Evolutionary conservation across 345 rosid genomes (phyloP).

Genomic region (Eucalyptus curtisii): DNA sequence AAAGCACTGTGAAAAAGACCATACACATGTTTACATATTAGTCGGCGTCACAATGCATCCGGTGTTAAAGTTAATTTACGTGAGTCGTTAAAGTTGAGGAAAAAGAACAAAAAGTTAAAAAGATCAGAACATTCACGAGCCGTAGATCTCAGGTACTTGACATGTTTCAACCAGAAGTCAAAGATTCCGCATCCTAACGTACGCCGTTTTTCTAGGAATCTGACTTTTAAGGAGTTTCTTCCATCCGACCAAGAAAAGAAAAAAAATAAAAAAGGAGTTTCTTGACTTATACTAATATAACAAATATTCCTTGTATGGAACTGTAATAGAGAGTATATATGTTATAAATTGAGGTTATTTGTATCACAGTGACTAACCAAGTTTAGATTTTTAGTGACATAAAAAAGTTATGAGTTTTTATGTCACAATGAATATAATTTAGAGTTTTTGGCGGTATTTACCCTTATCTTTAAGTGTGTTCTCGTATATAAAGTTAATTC

Average conservation of each 20-base stretch:
- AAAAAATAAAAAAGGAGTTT: too few relatives aligned
- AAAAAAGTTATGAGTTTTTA: too few relatives aligned
- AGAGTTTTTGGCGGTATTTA: accelerated
- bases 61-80: background rate
- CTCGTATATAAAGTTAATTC: background rate
- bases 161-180: background rate
- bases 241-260: too few relatives aligned
- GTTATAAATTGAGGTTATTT: too few relatives aligned
- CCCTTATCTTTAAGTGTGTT: background rate
- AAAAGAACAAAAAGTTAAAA: background rate
- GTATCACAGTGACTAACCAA: background rate
- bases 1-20: background rate
- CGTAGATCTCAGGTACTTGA: background rate
- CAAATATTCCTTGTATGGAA: background rate
- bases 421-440: accelerated
- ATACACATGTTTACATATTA: background rate
- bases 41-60: accelerated
- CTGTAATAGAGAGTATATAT: too few relatives aligned
- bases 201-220: background rate
- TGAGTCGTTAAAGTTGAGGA: background rate
- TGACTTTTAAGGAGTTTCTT: background rate
- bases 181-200: background rate
- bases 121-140: background rate
- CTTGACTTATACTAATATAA: too few relatives aligned
- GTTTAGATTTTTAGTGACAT: background rate